Percentiles rank a stretch among this genome's conserved stretches.
Evolutionary conservation across 306 rosid species (phyloP).

Genomic region (Casuarina equisetifolia): DNA sequence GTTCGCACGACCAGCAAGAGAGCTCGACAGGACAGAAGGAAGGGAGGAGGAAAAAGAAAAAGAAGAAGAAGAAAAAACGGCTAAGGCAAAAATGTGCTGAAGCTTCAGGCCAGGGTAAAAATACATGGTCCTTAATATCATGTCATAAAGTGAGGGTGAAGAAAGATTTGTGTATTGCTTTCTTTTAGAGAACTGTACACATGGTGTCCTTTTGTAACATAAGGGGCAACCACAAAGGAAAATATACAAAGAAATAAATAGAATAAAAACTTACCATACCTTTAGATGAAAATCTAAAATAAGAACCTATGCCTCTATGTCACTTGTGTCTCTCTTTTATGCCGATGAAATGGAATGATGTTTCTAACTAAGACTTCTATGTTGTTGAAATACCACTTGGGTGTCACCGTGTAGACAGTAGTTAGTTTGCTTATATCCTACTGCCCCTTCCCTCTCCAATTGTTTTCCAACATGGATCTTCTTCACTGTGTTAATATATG

Average conservation of each 20-base stretch:
- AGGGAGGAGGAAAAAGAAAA: no score
- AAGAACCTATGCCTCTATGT: conserved; percentile 10
- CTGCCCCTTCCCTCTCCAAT: neutral
- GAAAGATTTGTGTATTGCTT: no score
- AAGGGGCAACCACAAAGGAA: no score
- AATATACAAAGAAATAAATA: no score
- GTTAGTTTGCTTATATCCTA: neutral
- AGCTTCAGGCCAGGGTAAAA: no score
- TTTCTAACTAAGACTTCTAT: conserved; percentile 1
- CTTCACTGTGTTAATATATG: conserved; percentile 10
- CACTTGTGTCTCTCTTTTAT: neutral
- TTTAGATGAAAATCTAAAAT: conserved; percentile 35
- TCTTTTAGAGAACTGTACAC: no score
- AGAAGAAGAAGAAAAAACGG: no score
- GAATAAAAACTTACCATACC: neutral
- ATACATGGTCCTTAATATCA: no score
- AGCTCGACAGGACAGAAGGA: conserved; percentile 11
- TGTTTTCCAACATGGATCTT: conserved; percentile 11
- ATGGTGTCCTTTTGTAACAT: no score
- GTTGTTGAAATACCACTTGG: neutral
- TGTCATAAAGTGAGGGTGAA: no score
- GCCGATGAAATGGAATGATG: conserved; percentile 8
- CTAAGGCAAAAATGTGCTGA: no score
- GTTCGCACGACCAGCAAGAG: conserved; percentile 64
- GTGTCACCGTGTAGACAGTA: neutral